A percentile compares a stretch with the other conserved stretches of the same genome.
Evolutionary conservation across 2,329 filamentous ascomycete species (phyloP).

Genomic region (Knoxdaviesia proteae): DNA sequence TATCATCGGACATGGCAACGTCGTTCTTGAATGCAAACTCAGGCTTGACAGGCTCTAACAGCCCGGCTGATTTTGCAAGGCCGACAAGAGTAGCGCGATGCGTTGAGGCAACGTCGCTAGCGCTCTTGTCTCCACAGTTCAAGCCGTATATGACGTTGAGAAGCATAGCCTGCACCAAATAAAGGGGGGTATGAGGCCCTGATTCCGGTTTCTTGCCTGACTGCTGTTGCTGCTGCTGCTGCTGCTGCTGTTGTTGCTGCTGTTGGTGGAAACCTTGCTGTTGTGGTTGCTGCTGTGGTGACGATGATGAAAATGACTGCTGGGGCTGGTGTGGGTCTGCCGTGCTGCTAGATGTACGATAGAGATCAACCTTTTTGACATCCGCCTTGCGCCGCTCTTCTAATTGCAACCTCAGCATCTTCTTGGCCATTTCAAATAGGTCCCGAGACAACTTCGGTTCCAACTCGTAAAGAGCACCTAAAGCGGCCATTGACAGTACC

Average conservation of each 20-base stretch:
- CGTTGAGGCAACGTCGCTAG: slow-evolving; percentile 78
- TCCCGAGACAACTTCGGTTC: slow-evolving; percentile 64
- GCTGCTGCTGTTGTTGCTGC: too few species aligned
- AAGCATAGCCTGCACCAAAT: slow-evolving; percentile 93
- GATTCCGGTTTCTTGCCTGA: slow-evolving; percentile 1
- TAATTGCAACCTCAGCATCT: slow-evolving; percentile 82
- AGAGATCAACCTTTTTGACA: slow-evolving; percentile 42
- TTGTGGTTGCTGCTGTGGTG: slow-evolving; percentile 23
- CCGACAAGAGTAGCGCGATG: slow-evolving; percentile 83
- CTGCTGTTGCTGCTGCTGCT: neutral
- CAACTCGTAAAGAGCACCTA: slow-evolving; percentile 67
- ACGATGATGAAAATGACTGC: slow-evolving; percentile 17
- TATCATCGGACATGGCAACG: slow-evolving; percentile 33
- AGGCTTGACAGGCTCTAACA: slow-evolving; percentile 14
- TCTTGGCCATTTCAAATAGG: slow-evolving; percentile 82
- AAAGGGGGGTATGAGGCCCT: slow-evolving; percentile 51
- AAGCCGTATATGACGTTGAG: slow-evolving; percentile 91
- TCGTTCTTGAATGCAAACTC: slow-evolving; percentile 21
- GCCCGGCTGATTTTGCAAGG: slow-evolving; percentile 70
- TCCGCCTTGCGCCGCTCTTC: slow-evolving; percentile 80
- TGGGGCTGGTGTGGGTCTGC: too few species aligned
- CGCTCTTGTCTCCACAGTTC: slow-evolving; percentile 78
- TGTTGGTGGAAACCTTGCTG: slow-evolving; percentile 30
- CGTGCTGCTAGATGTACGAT: slow-evolving; percentile 17
- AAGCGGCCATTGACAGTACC: slow-evolving; percentile 63